Evolutionary conservation across 768 basidiomycete species (phyloP).

Genomic region (Ephemerocybe angulata): DNA sequence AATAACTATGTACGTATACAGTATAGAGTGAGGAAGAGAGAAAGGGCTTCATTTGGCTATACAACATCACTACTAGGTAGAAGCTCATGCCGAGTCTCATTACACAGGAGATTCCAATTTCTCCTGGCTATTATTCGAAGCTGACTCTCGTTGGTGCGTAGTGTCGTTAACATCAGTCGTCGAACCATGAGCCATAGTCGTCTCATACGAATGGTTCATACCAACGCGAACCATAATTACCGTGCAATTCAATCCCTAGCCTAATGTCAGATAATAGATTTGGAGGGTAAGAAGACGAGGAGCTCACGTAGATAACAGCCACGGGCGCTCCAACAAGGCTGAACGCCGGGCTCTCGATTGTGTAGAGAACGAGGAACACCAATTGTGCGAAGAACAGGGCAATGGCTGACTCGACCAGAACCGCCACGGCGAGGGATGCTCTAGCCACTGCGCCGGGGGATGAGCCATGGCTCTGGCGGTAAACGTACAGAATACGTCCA

Average conservation of each 20-base stretch:
- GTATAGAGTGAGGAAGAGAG: no score
- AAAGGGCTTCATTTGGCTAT: no score
- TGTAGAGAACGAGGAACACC: slow-evolving; percentile 1
- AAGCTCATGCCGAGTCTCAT: no score
- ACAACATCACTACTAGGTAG: no score
- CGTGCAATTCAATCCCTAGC: slow-evolving; percentile 1
- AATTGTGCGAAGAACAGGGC: slow-evolving; percentile 1
- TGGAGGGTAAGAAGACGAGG: neutral
- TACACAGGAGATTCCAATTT: no score
- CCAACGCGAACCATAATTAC: slow-evolving; percentile 3
- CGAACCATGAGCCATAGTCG: neutral
- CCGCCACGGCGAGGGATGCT: neutral
- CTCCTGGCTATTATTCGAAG: no score
- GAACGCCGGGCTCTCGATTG: neutral
- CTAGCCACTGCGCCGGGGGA: neutral
- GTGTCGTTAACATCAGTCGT: no score
- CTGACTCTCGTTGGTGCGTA: neutral
- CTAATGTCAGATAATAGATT: neutral
- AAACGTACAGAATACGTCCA: neutral
- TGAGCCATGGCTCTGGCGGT: neutral
- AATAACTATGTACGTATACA: no score
- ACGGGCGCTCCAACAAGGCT: neutral
- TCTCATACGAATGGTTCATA: slow-evolving; percentile 1
- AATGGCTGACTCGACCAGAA: slow-evolving; percentile 1
- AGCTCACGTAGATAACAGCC: slow-evolving; percentile 1